Evolutionary conservation across 1,284 basidiomycete genomes (phyloP), one percentile per base, ranked within the genome.

Genomic region (Heliocybe sulcata): DNA sequence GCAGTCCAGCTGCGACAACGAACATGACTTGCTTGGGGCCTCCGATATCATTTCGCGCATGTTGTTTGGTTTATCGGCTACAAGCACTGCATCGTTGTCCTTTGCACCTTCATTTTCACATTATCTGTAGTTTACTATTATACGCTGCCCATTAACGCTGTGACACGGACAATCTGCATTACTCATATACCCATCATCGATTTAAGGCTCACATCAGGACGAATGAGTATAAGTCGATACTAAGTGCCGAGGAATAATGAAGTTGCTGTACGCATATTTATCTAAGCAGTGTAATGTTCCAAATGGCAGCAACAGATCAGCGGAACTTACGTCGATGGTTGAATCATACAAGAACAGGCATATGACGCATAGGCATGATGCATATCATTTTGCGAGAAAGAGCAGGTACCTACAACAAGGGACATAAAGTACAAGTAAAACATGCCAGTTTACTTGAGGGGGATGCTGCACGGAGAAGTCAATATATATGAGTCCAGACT

Each of bases 381-480:
- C 68, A 67, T 64, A 65, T 56, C 65, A 65, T 63, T 69, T 68
- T 69, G 63, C 62, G 53, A 45, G 47, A 51, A 51, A 51, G 29
- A 53, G 52, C 54, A 42, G 19, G 16, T n/a, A 42, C 38, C 53
- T 11, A 52, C 20, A 52, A 23, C 11, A 19, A 52, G 4, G 29
- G 33, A 62, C 60, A 66, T 62, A 60, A 63, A 58, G 57, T 59
- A 60, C 57, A 65, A 60, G 59, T 62, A 58, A 61, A 56, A 31
- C 29, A 31, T 59, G 45, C 56, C 55, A 61, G 63, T 74, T 78
- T 85, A 88, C 79, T 88, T 88, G 80, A 88, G 84, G 64, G 85
- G 85, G 66, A 88, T 87, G 75, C 84, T 86, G 61, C 20, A 55
- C 53, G 58, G 50, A 57, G 29, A 26, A 55, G 55, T 56, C 20